These are phyloP conservation scores for Daldinia eschscholtzii DNA, from an alignment of 2,329 filamentous ascomycete species.

Conservation along the genomic window DNA sequence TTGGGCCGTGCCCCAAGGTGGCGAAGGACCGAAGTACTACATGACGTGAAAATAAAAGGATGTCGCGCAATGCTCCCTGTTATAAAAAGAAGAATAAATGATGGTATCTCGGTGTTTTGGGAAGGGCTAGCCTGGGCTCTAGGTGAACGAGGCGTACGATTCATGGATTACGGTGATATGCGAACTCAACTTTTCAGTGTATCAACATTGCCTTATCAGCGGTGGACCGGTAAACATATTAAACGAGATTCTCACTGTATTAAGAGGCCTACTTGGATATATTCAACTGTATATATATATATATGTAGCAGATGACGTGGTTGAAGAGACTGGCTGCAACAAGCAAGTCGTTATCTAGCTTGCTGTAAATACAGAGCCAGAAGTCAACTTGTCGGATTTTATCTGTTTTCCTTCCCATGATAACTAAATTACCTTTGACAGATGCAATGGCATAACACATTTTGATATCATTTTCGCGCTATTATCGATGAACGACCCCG, in stretches of 20 bases:
- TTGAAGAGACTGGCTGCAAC: background rate
- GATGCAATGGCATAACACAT: background rate
- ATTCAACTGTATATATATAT: constrained; percentile 30
- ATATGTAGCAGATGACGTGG: constrained; percentile 9
- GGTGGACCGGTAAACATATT: background rate
- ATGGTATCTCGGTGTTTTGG: constrained; percentile 13
- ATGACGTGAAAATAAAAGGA: constrained; percentile 63
- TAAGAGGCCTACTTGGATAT: constrained; percentile 19
- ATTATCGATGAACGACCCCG: background rate
- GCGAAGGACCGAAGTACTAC: constrained; percentile 80
- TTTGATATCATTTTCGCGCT: background rate
- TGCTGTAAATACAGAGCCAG: background rate
- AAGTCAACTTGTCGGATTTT: background rate
- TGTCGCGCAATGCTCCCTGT: background rate
- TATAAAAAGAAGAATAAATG: background rate
- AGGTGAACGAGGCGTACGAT: background rate
- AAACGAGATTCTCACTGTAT: background rate
- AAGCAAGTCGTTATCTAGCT: background rate
- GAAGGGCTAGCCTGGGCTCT: constrained; percentile 1
- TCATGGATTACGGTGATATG: constrained; percentile 26
- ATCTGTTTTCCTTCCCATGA: background rate
- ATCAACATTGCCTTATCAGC: constrained; percentile 28
- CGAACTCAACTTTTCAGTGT: constrained; percentile 42
- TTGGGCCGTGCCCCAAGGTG: constrained; percentile 94
- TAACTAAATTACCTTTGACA: background rate